Base-by-base conservation (phyloP, 2,329 filamentous ascomycete species). In the Aspergillus tamarii region DNA sequence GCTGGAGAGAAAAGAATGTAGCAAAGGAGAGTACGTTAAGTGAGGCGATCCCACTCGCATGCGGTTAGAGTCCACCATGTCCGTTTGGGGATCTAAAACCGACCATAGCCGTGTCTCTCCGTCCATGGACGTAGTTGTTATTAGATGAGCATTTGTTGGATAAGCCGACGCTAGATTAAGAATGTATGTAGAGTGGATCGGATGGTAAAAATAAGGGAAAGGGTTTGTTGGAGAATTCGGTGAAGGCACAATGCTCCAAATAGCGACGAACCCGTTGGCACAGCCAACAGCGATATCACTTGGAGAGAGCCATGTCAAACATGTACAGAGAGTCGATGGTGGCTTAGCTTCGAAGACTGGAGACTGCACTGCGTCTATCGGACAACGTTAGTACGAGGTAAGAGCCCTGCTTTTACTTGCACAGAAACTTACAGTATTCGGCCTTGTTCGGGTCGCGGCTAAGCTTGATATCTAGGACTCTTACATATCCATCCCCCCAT, bases 401-500 rank as follows among this genome's bases (percentile, higher is more conserved):
- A 32, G 30, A 14, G 12, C 34, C 34, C 21, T 34, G 28, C 36
- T 16, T 12, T 26, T 7, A 16, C 10, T 39, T 36, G 30, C 26
- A 26, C 34, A 3, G 8, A 12, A n/a, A 63, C 75, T 67, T 68
- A 79, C 77, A 65, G 57, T 72, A 80, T 68, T 79, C 75, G 1
- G 74, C 73, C 48, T 62, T 64, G 39, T 69, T 63, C 12, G 72
- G 64, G 28, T 71, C 66, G 28, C 67, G 66, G 50, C 67, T 68
- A 50, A 78, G 26, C 57, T 75, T 78, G n/a, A 89, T 70, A 68
- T 87, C 82, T 39, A 89, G 70, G 5, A 89, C 79, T 62, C 85
- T 79, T 5, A 87, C 74, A 54, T 74, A 78, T 6, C 87, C 87
- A 71, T 90, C 88, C n/a, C 80, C 81, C 78, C 84, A 88, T 1